Conservation (phyloP, 257 asterid genomes). For the Salvia rosmarinus region DNA sequence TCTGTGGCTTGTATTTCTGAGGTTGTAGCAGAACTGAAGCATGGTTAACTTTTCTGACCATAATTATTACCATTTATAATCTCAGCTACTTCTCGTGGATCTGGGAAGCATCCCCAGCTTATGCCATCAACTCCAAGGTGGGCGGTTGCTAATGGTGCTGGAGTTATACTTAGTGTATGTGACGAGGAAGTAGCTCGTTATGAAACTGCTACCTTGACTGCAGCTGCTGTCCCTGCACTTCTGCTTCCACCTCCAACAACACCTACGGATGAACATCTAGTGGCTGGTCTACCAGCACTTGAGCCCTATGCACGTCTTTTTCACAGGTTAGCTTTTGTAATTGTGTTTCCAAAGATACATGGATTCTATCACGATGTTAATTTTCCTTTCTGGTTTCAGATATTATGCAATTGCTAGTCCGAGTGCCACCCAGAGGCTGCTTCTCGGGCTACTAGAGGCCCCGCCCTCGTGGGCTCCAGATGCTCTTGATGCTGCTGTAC, state of each 20-base stretch:
- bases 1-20: constrained; percentile 9
- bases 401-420: constrained; percentile 99
- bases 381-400: constrained; percentile 49
- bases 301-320: constrained; percentile 98
- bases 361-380: constrained; percentile 22
- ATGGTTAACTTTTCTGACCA: constrained; percentile 11
- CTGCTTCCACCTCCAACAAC: constrained; percentile 98
- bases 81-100: constrained; percentile 92
- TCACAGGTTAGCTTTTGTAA: constrained; percentile 60
- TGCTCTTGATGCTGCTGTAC: constrained; percentile 99
- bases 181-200: constrained; percentile 98
- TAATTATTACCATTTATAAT: constrained; percentile 22
- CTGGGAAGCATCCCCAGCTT: constrained; percentile 99
- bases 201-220: constrained; percentile 95
- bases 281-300: constrained; percentile 97
- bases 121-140: constrained; percentile 98
- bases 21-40: constrained; percentile 19
- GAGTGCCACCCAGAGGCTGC: constrained; percentile 98
- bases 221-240: constrained; percentile 98
- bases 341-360: constrained; percentile 25
- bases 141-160: constrained; percentile 99
- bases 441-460: constrained; percentile 96
- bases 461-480: constrained; percentile 99
- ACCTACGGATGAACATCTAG: constrained; percentile 99
- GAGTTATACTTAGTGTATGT: constrained; percentile 97